phyloP scores from a whole-genome alignment of 306 rosid genomes.

The Biancaea sappan region DNA sequence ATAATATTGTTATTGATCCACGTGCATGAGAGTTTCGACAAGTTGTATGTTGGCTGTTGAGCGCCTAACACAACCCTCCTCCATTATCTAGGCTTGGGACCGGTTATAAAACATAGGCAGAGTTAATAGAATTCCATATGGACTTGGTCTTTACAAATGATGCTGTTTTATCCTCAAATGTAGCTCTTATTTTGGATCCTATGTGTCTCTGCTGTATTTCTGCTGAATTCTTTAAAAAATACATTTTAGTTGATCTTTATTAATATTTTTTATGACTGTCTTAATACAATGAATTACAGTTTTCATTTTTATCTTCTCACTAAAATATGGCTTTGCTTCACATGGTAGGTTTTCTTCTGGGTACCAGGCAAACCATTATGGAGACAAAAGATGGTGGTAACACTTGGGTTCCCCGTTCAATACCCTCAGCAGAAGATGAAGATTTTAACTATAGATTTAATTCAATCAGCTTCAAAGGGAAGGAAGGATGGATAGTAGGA shows the following conservation, averaged over 20 bases:
- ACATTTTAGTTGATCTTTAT: background rate
- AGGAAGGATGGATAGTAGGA: conserved; percentile 97
- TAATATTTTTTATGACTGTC: background rate
- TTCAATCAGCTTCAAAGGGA: conserved; percentile 87
- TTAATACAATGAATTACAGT: background rate
- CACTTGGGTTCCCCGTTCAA: conserved; percentile 87
- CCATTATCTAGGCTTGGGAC: too few relatives aligned
- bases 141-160: background rate
- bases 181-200: background rate
- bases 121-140: too few relatives aligned
- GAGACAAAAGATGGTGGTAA: conserved; percentile 95
- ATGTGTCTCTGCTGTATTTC: background rate
- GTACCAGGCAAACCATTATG: conserved; percentile 85
- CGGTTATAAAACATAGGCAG: too few relatives aligned
- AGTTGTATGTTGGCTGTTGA: too few relatives aligned
- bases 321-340: background rate
- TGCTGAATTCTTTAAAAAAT: background rate
- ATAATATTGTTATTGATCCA: too few relatives aligned
- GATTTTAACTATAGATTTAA: conserved; percentile 95
- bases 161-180: background rate
- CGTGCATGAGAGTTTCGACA: too few relatives aligned
- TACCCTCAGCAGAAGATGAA: conserved; percentile 95
- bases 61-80: too few relatives aligned
- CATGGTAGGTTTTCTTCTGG: conserved; percentile 78
- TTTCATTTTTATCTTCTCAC: background rate